Evolutionary conservation across 495 filamentous ascomycete genomes (phyloP).

Genomic region (Peziza echinospora): DNA sequence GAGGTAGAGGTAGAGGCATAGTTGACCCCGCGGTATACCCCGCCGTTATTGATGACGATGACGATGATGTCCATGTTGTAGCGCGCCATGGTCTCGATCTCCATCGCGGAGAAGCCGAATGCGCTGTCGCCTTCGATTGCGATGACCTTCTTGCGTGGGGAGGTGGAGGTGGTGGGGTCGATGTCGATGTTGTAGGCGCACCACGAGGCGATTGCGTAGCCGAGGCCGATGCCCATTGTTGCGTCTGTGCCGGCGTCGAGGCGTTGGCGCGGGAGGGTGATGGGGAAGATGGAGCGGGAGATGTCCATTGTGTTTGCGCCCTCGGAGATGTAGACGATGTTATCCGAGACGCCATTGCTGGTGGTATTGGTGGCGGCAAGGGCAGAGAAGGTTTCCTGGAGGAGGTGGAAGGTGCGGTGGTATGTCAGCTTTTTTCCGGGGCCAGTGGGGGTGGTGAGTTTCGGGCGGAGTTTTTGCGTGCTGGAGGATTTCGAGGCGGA

Average conservation of each 20-base stretch:
- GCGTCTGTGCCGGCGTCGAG: conserved; percentile 45
- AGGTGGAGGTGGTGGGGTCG: conserved; percentile 1
- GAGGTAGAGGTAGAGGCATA: conserved; percentile 18
- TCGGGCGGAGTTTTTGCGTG: conserved; percentile 26
- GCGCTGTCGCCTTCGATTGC: conserved; percentile 41
- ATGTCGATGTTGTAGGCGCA: conserved; percentile 33
- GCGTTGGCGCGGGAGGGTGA: conserved; percentile 35
- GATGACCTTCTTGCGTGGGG: conserved; percentile 31
- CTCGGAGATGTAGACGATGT: conserved; percentile 41
- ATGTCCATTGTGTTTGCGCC: conserved; percentile 52
- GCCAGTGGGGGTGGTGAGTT: conserved; percentile 20
- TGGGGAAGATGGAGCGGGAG: conserved; percentile 35
- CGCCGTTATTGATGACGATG: conserved; percentile 43
- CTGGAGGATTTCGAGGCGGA: conserved; percentile 19
- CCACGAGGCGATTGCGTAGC: conserved; percentile 41
- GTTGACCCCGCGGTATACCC: conserved; percentile 37
- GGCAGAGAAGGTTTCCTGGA: conserved; percentile 24
- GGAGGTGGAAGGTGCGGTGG: conserved; percentile 32
- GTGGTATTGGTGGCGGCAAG: conserved; percentile 23
- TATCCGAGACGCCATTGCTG: conserved; percentile 19
- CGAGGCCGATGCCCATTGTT: conserved; percentile 47
- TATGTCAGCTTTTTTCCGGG: conserved; percentile 30
- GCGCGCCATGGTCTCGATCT: conserved; percentile 44
- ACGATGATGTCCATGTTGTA: conserved; percentile 40
- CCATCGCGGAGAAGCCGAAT: conserved; percentile 40